phyloP scores from a whole-genome alignment of 2,329 filamentous ascomycete species.

The Acephala macrosclerotiorum region DNA sequence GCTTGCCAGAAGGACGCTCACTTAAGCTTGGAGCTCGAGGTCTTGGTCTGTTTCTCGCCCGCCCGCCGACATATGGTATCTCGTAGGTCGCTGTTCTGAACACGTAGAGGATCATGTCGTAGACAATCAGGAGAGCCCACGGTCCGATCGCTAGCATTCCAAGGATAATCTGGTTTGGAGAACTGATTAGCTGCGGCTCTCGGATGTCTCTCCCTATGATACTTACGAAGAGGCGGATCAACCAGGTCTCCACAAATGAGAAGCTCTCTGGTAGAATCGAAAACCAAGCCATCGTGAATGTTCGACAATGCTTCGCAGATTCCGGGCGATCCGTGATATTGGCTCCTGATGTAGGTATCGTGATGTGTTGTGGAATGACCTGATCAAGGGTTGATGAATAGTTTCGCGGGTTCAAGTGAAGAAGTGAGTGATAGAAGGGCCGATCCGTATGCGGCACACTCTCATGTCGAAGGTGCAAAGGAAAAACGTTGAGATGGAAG shows the following conservation, averaged over 20 bases:
- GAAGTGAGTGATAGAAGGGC: neutral
- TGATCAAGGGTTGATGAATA: neutral
- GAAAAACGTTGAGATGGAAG: neutral
- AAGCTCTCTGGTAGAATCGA: conserved; percentile 69
- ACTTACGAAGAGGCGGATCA: conserved; percentile 67
- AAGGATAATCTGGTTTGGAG: conserved; percentile 60
- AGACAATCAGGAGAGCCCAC: conserved; percentile 67
- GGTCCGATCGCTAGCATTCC: conserved; percentile 67
- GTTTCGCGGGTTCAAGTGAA: neutral
- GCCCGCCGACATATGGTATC: conserved; percentile 65
- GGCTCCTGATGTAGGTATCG: neutral
- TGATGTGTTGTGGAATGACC: conserved; percentile 3
- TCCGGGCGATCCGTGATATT: conserved; percentile 7
- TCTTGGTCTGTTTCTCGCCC: conserved; percentile 63
- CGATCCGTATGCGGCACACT: neutral
- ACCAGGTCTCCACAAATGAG: conserved; percentile 66
- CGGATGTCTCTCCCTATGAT: neutral
- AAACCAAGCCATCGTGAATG: conserved; percentile 63
- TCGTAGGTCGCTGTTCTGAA: conserved; percentile 65
- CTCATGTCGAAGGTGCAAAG: conserved; percentile 12
- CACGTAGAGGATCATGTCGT: conserved; percentile 69
- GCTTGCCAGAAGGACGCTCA: conserved; percentile 60
- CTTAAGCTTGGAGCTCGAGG: conserved; percentile 68
- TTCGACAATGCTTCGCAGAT: neutral
- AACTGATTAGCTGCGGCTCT: conserved; percentile 24